Conservation (phyloP, 495 filamentous ascomycete species). For the Jackrogersella multiformis region DNA sequence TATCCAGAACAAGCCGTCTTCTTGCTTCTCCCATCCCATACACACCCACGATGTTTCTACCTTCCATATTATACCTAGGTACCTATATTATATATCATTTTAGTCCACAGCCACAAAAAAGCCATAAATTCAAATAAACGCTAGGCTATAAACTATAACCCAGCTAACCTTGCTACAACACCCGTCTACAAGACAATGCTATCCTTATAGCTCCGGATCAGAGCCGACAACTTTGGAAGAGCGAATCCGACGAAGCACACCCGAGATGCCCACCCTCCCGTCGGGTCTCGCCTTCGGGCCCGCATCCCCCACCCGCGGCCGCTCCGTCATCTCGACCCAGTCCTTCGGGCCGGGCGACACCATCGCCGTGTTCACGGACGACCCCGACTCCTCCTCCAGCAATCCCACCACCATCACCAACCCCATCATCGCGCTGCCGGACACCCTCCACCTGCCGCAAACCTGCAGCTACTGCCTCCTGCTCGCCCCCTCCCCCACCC, state of each 20-base stretch:
- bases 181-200: not conserved
- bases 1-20: not conserved
- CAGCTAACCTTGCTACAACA: not conserved
- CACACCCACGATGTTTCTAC: not conserved
- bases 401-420: not conserved
- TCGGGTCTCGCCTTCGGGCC: constrained; percentile 25
- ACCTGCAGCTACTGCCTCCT: constrained; percentile 57
- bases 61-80: not conserved
- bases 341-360: constrained; percentile 50
- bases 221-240: not conserved
- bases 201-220: not conserved
- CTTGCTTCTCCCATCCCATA: not conserved
- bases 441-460: constrained; percentile 44
- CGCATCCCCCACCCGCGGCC: constrained; percentile 38
- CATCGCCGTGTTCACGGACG: constrained; percentile 50
- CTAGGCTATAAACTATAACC: not conserved
- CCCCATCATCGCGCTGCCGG: constrained; percentile 56
- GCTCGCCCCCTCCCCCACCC: not conserved
- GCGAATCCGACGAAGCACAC: not conserved
- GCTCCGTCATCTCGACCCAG: constrained; percentile 48
- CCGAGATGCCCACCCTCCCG: constrained; percentile 26
- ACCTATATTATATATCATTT: too few relatives aligned
- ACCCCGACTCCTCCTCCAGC: not conserved
- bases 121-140: not conserved
- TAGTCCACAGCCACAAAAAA: not conserved